Conservation (phyloP, 805 yeast genomes). For the Starmerella roubikii region DNA sequence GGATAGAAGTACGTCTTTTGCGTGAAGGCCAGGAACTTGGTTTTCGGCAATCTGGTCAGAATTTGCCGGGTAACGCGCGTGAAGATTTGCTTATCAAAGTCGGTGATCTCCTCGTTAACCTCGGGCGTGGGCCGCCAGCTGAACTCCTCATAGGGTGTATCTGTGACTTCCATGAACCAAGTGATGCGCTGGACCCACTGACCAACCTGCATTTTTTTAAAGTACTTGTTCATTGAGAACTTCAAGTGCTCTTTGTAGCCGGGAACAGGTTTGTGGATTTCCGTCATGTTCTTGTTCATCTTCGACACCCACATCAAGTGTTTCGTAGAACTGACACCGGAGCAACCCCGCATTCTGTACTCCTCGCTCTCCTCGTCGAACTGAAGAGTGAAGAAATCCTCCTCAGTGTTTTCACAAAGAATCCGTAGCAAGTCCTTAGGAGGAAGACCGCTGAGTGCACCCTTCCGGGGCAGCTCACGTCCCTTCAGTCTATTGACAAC, state of each 20-base stretch:
- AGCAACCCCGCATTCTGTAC: conserved; percentile 43
- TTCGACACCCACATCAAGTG: conserved; percentile 55
- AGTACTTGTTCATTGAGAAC: conserved; percentile 54
- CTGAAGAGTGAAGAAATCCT: conserved; percentile 48
- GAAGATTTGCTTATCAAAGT: conserved; percentile 32
- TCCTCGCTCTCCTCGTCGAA: conserved; percentile 28
- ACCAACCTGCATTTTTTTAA: conserved; percentile 39
- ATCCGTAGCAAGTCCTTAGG: conserved; percentile 1
- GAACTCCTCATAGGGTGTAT: conserved; percentile 31
- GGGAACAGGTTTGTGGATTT: conserved; percentile 62
- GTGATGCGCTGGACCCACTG: conserved; percentile 51
- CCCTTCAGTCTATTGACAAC: conserved; percentile 7
- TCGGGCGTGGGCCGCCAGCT: conserved; percentile 35
- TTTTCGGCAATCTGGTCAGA: conserved; percentile 38
- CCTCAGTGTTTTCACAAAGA: conserved; percentile 35
- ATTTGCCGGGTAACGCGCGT: conserved; percentile 48
- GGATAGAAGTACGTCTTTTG: conserved; percentile 49
- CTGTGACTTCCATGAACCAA: conserved; percentile 47
- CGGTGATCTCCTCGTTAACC: conserved; percentile 30
- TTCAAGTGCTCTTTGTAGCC: conserved; percentile 43
- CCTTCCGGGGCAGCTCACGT: conserved; percentile 2
- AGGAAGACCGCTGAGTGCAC: neutral
- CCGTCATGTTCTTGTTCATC: conserved; percentile 41
- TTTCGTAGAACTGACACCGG: conserved; percentile 57
- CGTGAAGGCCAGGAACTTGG: conserved; percentile 36